These are phyloP conservation scores for Mucor plumbeus DNA, from an alignment of 371 early-diverging fungal species.

Conservation along the genomic window DNA sequence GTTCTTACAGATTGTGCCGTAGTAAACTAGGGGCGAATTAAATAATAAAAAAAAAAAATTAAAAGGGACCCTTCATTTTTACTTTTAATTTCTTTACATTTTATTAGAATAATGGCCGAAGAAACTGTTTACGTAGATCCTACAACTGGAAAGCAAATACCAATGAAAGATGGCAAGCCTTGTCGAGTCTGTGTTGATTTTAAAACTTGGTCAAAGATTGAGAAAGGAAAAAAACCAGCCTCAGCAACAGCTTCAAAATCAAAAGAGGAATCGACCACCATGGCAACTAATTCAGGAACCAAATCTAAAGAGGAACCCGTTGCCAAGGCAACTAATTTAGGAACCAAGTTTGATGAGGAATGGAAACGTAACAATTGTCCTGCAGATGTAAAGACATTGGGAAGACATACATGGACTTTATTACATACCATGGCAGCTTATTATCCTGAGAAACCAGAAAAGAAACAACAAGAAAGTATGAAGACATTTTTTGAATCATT, in stretches of 20 bases:
- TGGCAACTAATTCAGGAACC: not conserved
- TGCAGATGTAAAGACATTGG: slow-evolving; percentile 87
- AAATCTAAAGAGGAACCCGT: not conserved
- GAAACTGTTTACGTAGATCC: slow-evolving; percentile 43
- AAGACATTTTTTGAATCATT: slow-evolving; percentile 72
- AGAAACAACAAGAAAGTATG: slow-evolving; percentile 74
- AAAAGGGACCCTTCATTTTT: slow-evolving; percentile 3
- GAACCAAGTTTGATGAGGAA: slow-evolving; percentile 24
- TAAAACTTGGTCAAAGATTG: slow-evolving; percentile 65
- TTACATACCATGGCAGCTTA: slow-evolving; percentile 98
- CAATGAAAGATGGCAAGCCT: slow-evolving; percentile 67
- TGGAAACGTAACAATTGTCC: slow-evolving; percentile 78
- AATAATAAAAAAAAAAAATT: not conserved
- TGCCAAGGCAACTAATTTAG: not conserved
- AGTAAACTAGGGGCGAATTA: not conserved
- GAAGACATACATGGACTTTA: slow-evolving; percentile 95
- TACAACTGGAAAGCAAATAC: slow-evolving; percentile 46
- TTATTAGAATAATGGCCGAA: slow-evolving; percentile 14
- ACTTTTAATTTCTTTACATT: not conserved
- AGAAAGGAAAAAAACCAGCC: slow-evolving; percentile 32
- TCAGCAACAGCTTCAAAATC: slow-evolving; percentile 5
- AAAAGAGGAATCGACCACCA: not conserved
- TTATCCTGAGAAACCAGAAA: slow-evolving; percentile 88
- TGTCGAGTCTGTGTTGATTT: slow-evolving; percentile 80
- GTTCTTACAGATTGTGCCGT: not conserved